phyloP scores from a whole-genome alignment of 306 rosid genomes.

The Betula pendula region DNA sequence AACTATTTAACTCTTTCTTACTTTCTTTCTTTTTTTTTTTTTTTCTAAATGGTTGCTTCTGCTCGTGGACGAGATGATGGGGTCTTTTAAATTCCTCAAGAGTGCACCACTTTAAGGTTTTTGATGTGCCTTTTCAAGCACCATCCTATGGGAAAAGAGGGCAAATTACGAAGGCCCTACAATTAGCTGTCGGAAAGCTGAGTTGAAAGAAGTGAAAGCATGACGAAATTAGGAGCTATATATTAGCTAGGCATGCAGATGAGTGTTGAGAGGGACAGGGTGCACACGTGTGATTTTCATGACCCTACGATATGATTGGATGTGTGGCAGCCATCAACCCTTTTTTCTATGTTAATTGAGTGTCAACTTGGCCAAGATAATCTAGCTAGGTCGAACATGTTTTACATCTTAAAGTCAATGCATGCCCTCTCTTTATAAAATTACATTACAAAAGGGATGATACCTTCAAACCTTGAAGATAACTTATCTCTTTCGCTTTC shows the following conservation, averaged over 20 bases:
- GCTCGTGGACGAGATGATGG: constrained; percentile 38
- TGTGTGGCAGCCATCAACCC: constrained; percentile 40
- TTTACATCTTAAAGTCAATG: constrained; percentile 61
- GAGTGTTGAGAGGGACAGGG: constrained; percentile 59
- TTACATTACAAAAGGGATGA: background rate
- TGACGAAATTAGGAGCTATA: constrained; percentile 52
- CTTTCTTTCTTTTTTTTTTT: constrained; percentile 19
- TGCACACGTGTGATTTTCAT: constrained; percentile 73
- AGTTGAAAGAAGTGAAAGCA: constrained; percentile 47
- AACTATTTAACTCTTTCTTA: background rate
- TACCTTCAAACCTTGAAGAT: constrained; percentile 40
- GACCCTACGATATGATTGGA: constrained; percentile 60
- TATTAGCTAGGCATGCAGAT: constrained; percentile 39
- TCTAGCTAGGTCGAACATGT: constrained; percentile 35
- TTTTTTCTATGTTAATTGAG: constrained; percentile 42
- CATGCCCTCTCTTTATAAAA: constrained; percentile 44
- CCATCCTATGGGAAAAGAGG: constrained; percentile 25
- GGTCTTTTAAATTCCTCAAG: constrained; percentile 38
- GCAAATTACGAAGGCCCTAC: constrained; percentile 47
- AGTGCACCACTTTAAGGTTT: constrained; percentile 61
- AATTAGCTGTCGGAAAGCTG: constrained; percentile 34
- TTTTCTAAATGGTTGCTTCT: background rate
- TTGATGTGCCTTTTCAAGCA: constrained; percentile 53
- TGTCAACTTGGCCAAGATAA: constrained; percentile 62
- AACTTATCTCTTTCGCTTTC: constrained; percentile 41